A percentile compares a stretch with the other conserved stretches of the same genome.
phyloP scores from a whole-genome alignment of 1,284 basidiomycete species.

The Thecaphora thlaspeos region DNA sequence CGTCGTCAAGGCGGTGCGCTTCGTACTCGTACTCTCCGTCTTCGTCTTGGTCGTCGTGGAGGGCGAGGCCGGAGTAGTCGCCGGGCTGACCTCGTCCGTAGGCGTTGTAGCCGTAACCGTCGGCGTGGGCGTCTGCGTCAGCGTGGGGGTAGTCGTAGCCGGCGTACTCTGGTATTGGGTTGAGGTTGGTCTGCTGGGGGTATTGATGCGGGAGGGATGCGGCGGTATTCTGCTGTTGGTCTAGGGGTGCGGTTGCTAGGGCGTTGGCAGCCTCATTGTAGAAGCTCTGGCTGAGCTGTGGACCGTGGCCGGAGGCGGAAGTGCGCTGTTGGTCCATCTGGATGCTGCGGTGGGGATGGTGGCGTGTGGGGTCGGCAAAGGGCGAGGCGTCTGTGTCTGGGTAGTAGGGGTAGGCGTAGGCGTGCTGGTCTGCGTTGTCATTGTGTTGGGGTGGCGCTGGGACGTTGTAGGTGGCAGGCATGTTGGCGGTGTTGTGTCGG shows the following conservation, averaged over 20 bases:
- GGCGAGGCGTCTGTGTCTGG: constrained; percentile 12
- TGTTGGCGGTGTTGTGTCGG: too few relatives aligned
- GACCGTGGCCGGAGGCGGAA: constrained; percentile 22
- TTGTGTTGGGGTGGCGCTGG: too few relatives aligned
- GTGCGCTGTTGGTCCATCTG: constrained; percentile 16
- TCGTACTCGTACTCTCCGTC: constrained; percentile 22
- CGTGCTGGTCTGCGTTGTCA: too few relatives aligned
- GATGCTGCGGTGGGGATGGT: constrained; percentile 3
- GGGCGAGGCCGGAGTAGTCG: constrained; percentile 15
- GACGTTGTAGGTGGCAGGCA: too few relatives aligned
- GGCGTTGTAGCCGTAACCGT: constrained; percentile 20
- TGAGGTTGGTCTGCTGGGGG: not conserved
- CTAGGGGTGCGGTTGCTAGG: constrained; percentile 6
- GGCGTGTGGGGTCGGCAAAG: constrained; percentile 13
- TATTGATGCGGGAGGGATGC: constrained; percentile 1
- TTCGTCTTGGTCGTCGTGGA: constrained; percentile 18
- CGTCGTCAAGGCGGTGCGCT: constrained; percentile 14
- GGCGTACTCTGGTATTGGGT: not conserved
- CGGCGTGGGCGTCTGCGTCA: not conserved
- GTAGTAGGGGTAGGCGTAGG: too few relatives aligned
- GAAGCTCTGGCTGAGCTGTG: constrained; percentile 46
- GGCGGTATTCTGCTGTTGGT: not conserved
- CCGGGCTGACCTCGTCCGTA: constrained; percentile 17
- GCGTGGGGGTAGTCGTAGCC: constrained; percentile 8
- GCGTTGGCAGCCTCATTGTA: constrained; percentile 47